Evolutionary conservation across 1,284 basidiomycete species (phyloP), one percentile per base, ranked within the genome.

Genomic region (Ustilago nuda): DNA sequence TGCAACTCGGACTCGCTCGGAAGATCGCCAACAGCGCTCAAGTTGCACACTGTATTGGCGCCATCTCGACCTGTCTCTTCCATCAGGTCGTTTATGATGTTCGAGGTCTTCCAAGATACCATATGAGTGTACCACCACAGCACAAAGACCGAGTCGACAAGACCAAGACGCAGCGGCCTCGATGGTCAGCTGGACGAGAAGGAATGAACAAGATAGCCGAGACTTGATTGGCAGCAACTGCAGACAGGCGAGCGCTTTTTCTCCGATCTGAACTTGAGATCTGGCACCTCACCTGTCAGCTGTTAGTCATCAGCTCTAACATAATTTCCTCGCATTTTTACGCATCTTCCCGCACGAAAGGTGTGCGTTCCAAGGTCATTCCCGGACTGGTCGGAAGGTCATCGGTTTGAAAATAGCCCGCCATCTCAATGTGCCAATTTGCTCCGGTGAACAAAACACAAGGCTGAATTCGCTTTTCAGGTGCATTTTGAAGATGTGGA

Each of bases 301-400:
- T 50, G 23, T 30, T 5, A 30, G 48, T 32, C 15, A 8, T 3
- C 2, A 7, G 41, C 12, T 19, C 41, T 45, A 45, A 45, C 41
- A 45, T 0, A 11, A 45, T 19, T 45, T 4, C 13, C n/a, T 15
- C 12, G 2, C 4, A 45, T 17, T 48, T 30, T 27, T 27, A 3
- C 23, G 23, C 23, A 27, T 27, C n/a, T 17, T 48, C 17, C 45
- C 45, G 45, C 45, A 45, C 41, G 41, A 45, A 45, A 45, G 23
- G 23, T 27, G 23, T 27, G 23, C 23, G 23, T 27, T 3, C 23
- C 15, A 23, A 19, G 39, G 36, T 32, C 32, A n/a, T 43, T 61
- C 36, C 69, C 56, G 60, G 69, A 66, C 60, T 58, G 63, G 69
- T 66, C 69, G 63, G 69, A 48, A 66, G 60, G 60, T 52, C 51